A percentile compares a stretch with the other conserved stretches of the same genome.
Conservation (phyloP, 805 yeast genomes). For the Nakazawaea peltata region DNA sequence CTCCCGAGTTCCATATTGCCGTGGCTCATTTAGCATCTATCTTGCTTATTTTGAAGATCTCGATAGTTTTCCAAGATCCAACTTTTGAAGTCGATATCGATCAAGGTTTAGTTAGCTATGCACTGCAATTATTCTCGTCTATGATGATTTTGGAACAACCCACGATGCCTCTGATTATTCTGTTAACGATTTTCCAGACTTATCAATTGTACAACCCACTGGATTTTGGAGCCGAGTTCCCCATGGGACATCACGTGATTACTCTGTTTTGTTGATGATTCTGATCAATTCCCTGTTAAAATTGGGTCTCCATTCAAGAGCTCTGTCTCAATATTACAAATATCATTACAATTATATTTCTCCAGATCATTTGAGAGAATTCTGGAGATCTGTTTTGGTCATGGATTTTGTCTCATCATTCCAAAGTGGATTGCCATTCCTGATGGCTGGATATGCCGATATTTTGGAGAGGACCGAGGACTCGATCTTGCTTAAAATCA, state of each 20-base stretch:
- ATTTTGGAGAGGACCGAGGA: background rate
- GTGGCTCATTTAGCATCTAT: slow-evolving; percentile 4
- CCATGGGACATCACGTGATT: slow-evolving; percentile 8
- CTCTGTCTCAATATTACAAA: slow-evolving; percentile 2
- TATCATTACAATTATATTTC: slow-evolving; percentile 7
- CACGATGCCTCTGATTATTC: slow-evolving; percentile 6
- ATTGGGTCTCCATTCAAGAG: slow-evolving; percentile 7
- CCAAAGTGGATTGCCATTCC: slow-evolving; percentile 9
- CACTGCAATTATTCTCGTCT: slow-evolving; percentile 7
- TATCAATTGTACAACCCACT: slow-evolving; percentile 7
- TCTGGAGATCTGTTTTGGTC: slow-evolving; percentile 7
- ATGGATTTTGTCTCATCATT: slow-evolving; percentile 7
- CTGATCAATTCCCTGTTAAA: slow-evolving; percentile 7
- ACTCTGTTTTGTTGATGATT: slow-evolving; percentile 7
- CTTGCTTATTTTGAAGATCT: slow-evolving; percentile 6
- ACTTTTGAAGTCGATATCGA: slow-evolving; percentile 5
- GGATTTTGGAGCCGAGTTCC: slow-evolving; percentile 10
- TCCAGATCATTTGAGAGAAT: slow-evolving; percentile 8
- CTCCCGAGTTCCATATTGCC: slow-evolving; percentile 1
- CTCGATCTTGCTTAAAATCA: slow-evolving; percentile 1
- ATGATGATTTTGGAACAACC: slow-evolving; percentile 10
- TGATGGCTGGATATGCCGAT: slow-evolving; percentile 9
- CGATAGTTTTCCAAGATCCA: slow-evolving; percentile 4
- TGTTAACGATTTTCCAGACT: slow-evolving; percentile 2
- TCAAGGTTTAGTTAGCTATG: slow-evolving; percentile 7